Conservation (phyloP, 2,329 filamentous ascomycete genomes). For the Magnaporthiopsis incrustans region DNA sequence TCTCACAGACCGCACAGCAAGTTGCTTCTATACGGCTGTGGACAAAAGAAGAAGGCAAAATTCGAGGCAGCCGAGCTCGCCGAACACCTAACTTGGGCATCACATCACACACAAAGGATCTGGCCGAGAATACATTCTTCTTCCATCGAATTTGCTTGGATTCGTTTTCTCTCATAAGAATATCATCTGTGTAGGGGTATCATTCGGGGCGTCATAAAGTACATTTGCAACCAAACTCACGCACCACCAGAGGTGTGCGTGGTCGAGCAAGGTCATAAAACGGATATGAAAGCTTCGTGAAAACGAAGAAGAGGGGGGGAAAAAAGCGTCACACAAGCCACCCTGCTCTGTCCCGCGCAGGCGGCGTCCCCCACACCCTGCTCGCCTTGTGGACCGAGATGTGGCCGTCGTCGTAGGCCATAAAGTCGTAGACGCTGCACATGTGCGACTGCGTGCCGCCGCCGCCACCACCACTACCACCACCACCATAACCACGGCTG, state of each 20-base stretch:
- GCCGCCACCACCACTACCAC: not conserved
- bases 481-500: too few species aligned
- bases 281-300: too few species aligned
- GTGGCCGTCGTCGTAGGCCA: conserved; percentile 13
- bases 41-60: too few species aligned
- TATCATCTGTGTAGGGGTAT: not conserved
- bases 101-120: too few species aligned
- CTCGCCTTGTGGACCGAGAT: conserved; percentile 13
- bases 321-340: not conserved
- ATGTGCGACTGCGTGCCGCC: conserved; percentile 3
- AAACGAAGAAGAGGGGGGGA: not conserved
- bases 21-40: too few species aligned
- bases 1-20: too few species aligned
- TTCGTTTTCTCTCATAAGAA: not conserved
- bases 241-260: not conserved
- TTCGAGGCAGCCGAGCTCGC: too few species aligned
- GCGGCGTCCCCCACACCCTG: too few species aligned
- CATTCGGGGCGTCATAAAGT: not conserved
- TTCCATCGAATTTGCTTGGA: not conserved
- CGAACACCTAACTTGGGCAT: too few species aligned
- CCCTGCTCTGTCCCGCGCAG: not conserved
- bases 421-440: conserved; percentile 13
- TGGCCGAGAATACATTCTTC: not conserved
- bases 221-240: not conserved
- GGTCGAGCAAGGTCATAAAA: not conserved